phyloP scores from a whole-genome alignment of 2,329 filamentous ascomycete genomes.

The Arthrinium phaeospermum region DNA sequence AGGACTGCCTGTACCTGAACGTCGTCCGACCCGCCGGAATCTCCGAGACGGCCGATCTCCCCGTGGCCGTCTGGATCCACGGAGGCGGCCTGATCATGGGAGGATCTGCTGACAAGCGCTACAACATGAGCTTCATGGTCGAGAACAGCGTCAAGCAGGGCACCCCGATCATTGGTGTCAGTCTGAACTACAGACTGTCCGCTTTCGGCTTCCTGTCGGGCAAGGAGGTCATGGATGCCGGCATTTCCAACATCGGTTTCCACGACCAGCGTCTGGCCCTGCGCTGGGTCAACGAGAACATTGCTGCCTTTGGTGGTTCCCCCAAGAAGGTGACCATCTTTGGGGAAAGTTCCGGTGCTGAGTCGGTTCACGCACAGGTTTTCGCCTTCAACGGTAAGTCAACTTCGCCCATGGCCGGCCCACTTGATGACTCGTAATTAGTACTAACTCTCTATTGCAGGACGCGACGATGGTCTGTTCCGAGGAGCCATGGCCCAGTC shows the following conservation, averaged over 20 bases:
- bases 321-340: slow-evolving; percentile 49
- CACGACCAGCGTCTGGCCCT: slow-evolving; percentile 51
- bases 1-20: slow-evolving; percentile 40
- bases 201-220: slow-evolving; percentile 54
- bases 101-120: slow-evolving; percentile 50
- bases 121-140: slow-evolving; percentile 66
- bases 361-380: slow-evolving; percentile 49
- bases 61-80: slow-evolving; percentile 66
- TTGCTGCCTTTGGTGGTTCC: slow-evolving; percentile 44
- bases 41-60: slow-evolving; percentile 35
- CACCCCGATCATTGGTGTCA: slow-evolving; percentile 54
- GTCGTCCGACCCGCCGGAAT: slow-evolving; percentile 34
- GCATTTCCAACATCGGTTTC: slow-evolving; percentile 53
- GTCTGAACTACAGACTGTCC: slow-evolving; percentile 53
- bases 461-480: slow-evolving; percentile 34
- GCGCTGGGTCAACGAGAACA: slow-evolving; percentile 47
- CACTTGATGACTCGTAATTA: background rate
- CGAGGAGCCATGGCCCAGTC: slow-evolving; percentile 43
- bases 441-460: slow-evolving; percentile 26
- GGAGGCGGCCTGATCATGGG: slow-evolving; percentile 41
- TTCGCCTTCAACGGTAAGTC: slow-evolving; percentile 45
- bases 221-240: slow-evolving; percentile 43
- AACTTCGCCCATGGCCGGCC: background rate
- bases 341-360: slow-evolving; percentile 53
- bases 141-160: slow-evolving; percentile 48